These are phyloP conservation scores for Mucor lusitanicus DNA, from an alignment of 371 early-diverging fungal genomes.

Conservation along the genomic window DNA sequence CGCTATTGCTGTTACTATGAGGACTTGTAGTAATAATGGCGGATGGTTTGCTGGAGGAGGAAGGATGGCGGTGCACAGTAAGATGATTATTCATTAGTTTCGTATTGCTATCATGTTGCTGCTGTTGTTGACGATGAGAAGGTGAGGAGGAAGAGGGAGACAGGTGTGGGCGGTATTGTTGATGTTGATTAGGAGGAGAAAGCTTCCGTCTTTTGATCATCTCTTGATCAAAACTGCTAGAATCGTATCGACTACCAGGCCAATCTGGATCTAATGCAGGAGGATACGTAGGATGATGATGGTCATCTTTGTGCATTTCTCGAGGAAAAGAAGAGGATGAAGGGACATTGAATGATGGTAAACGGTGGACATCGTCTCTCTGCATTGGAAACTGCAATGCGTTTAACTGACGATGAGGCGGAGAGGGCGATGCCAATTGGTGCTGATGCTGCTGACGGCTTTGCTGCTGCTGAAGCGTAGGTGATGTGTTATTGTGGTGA, in stretches of 20 bases:
- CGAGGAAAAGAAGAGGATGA: constrained; percentile 2
- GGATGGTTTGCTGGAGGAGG: not conserved
- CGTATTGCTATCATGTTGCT: not conserved
- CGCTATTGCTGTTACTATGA: not conserved
- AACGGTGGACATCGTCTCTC: constrained; percentile 8
- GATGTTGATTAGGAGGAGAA: constrained; percentile 1
- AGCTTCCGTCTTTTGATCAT: constrained; percentile 7
- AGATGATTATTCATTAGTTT: not conserved
- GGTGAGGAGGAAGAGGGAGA: not conserved
- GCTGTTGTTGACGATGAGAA: not conserved
- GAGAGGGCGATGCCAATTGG: not conserved
- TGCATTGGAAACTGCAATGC: not conserved
- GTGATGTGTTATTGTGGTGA: not conserved
- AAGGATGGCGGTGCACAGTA: not conserved
- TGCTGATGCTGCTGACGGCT: not conserved
- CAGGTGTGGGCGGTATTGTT: not conserved
- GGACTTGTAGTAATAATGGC: not conserved
- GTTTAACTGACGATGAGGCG: not conserved
- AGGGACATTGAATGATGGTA: constrained; percentile 6
- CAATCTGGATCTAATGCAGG: constrained; percentile 20
- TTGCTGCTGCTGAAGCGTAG: not conserved
- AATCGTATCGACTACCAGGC: constrained; percentile 27
- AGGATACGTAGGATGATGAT: constrained; percentile 1
- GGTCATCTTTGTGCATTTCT: not conserved
- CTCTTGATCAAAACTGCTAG: constrained; percentile 16